Evolutionary conservation across 192 early-diverging fungal genomes (phyloP).

Genomic region (Entomortierella parvispora): DNA sequence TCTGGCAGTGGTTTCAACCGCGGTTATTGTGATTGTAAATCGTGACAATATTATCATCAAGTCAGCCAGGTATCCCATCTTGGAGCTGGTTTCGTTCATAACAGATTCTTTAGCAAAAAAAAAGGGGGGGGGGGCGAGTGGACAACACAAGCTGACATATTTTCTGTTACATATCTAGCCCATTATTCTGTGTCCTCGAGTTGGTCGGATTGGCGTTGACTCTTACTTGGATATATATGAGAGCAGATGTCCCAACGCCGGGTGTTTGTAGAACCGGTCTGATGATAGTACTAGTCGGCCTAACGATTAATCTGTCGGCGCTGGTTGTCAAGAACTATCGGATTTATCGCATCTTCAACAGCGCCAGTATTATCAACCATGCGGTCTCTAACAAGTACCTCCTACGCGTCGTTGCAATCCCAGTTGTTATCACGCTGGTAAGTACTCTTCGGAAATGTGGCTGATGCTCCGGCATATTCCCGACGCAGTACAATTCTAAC

Average conservation of each 20-base stretch:
- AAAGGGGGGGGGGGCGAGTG: too few relatives aligned
- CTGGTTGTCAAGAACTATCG: conserved; percentile 32
- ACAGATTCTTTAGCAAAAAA: background rate
- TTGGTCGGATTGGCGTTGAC: conserved; percentile 22
- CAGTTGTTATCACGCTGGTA: conserved; percentile 18
- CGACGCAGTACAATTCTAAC: too few relatives aligned
- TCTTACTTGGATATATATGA: conserved; percentile 14
- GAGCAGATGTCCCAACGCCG: conserved; percentile 5
- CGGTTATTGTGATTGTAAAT: conserved; percentile 12
- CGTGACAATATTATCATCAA: conserved; percentile 37
- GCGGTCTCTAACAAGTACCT: conserved; percentile 25
- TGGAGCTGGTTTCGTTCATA: background rate
- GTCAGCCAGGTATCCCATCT: conserved; percentile 26
- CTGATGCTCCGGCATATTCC: too few relatives aligned
- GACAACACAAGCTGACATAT: too few relatives aligned
- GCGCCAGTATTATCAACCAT: conserved; percentile 27
- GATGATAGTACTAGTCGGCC: conserved; percentile 9
- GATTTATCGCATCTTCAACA: conserved; percentile 31
- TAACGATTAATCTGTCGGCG: conserved; percentile 36
- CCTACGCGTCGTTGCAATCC: conserved; percentile 10
- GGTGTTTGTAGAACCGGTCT: conserved; percentile 19
- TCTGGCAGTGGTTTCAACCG: conserved; percentile 7
- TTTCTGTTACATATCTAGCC: background rate
- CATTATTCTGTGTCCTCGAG: conserved; percentile 21
- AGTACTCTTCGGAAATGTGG: background rate